Evolutionary conservation across 139 green algal species (phyloP), one percentile per base, ranked within the genome.

Genomic region (Deuterostichococcus epilithicus): DNA sequence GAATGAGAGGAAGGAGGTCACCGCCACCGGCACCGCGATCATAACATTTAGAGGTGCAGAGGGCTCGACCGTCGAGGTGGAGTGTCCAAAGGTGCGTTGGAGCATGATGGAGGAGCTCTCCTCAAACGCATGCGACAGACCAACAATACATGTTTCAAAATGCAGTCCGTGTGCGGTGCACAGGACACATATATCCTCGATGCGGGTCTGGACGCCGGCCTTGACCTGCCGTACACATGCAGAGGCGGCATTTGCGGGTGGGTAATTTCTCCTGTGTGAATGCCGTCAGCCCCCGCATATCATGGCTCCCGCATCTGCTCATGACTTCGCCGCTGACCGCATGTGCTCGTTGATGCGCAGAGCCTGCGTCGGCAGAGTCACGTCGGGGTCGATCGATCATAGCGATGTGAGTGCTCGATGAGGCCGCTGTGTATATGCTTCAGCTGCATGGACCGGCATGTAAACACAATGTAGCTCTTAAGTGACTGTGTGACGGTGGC

Each of bases 141-240:
- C 23, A 4, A 5, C 70, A 23, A 18, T 35, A 0, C 0, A 35
- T 28, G 10, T 26, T 37, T 3, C 30, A 13, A 10, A 42, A 76
- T 30, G 33, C 72, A 15, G n/a, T 10, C 60, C 10, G 33, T 63
- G 1, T 30, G 67, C 69, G 38, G 28, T 0, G 26, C 39, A n/a
- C 85, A 95, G 78, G 83, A 95, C 79, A 85, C 81, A 52, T 98
- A 98, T 85, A 95, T 98, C 34, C 84, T 98, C 20, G 90, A 97
- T 68, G 88, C 91, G 39, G 94, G 87, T n/a, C 86, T 97, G 28
- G 81, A 91, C 3, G 82, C 79, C 1, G 94, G 92, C 4, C 59
- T 98, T 10, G 94, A 98, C 81, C 86, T 98, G 45, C 94, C 94
- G 18, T 92, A 88, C 73, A 97, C 93, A 33, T 98, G 94, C 87